Conservation (phyloP, 768 basidiomycete species). For the Boletus barrowsii region DNA sequence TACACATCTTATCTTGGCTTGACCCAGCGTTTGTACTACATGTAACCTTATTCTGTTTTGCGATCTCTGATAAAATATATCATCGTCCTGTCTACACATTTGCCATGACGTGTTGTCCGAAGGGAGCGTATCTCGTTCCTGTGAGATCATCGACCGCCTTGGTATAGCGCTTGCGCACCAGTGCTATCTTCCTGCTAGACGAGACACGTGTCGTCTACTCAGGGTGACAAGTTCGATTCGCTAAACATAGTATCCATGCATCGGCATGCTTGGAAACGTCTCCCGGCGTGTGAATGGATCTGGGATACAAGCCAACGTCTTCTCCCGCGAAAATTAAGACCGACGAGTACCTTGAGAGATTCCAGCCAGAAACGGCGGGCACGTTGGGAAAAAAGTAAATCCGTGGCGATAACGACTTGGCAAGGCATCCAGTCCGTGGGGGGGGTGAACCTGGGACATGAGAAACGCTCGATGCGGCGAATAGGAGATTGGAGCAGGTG, state of each 20-base stretch:
- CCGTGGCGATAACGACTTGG: too few relatives aligned
- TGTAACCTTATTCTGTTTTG: constrained; percentile 24
- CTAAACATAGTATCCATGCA: constrained; percentile 10
- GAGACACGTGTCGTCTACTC: constrained; percentile 5
- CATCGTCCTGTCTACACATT: constrained; percentile 1
- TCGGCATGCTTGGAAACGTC: neutral
- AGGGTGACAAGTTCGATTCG: constrained; percentile 1
- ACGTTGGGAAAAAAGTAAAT: neutral
- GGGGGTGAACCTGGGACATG: too few relatives aligned
- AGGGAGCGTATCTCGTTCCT: neutral
- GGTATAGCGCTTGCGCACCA: neutral
- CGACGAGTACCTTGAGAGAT: constrained; percentile 3
- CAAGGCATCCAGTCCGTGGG: too few relatives aligned
- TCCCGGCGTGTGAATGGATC: constrained; percentile 23
- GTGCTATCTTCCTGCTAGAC: constrained; percentile 6
- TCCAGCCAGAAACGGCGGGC: neutral
- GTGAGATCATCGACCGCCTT: constrained; percentile 12
- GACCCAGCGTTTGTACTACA: constrained; percentile 11
- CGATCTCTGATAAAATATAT: constrained; percentile 5
- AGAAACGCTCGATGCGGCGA: too few relatives aligned
- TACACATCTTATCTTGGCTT: constrained; percentile 8
- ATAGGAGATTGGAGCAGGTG: too few relatives aligned
- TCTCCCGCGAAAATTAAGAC: constrained; percentile 29
- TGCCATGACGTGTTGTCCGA: neutral
- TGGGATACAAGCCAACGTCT: constrained; percentile 4